These are phyloP conservation scores for Lumnitzera racemosa DNA, from an alignment of 345 rosid genomes.

Conservation along the genomic window DNA sequence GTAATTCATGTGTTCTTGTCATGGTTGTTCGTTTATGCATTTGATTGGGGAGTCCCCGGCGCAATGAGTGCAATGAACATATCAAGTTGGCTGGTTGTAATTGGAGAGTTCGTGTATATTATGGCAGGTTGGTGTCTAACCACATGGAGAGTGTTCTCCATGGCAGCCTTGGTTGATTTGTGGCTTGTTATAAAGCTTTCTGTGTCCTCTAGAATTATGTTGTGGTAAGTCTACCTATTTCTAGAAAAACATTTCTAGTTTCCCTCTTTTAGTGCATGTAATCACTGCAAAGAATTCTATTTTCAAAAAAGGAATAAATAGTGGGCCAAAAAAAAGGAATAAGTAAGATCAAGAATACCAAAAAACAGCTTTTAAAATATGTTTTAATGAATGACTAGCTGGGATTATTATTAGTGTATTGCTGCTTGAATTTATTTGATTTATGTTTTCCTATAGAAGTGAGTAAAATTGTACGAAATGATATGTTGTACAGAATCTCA, in stretches of 20 bases:
- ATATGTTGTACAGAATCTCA: too few relatives aligned
- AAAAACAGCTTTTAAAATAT: too few relatives aligned
- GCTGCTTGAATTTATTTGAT: too few relatives aligned
- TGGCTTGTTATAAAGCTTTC: constrained; percentile 9
- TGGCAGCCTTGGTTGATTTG: constrained; percentile 26
- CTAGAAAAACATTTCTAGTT: too few relatives aligned
- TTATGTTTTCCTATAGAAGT: too few relatives aligned
- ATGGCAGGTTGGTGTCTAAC: constrained; percentile 57
- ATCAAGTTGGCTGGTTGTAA: constrained; percentile 27
- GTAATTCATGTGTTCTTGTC: background rate
- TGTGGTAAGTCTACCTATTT: background rate
- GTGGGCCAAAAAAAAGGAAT: too few relatives aligned
- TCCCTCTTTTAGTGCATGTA: background rate
- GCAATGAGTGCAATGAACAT: constrained; percentile 40
- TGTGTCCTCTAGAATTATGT: constrained; percentile 7
- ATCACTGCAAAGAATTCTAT: too few relatives aligned
- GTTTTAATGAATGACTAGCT: too few relatives aligned
- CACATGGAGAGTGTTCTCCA: constrained; percentile 51
- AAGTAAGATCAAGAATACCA: too few relatives aligned
- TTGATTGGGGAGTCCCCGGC: background rate
- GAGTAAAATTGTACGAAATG: too few relatives aligned
- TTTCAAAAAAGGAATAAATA: too few relatives aligned
- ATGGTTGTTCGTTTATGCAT: background rate
- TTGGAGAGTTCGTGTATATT: constrained; percentile 40
- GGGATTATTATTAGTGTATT: too few relatives aligned